A percentile compares a stretch with the other conserved stretches of the same genome.
Conservation (phyloP, 495 filamentous ascomycete species). For the Neurospora terricola region DNA sequence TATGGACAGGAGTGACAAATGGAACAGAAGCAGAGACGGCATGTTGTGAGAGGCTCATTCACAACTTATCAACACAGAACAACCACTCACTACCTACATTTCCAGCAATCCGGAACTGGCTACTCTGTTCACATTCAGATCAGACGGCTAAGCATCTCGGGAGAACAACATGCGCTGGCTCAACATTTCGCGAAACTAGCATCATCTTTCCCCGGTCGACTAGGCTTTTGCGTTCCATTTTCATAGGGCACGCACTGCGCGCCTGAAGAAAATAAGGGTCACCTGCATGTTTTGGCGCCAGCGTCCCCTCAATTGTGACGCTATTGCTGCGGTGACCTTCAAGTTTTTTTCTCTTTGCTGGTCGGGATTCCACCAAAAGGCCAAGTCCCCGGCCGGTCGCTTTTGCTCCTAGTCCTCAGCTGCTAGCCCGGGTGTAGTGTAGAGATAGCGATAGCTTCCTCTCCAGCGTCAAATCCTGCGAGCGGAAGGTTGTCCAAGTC, state of each 20-base stretch:
- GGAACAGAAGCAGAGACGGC: neutral
- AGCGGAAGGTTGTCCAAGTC: neutral
- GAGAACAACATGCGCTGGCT: neutral
- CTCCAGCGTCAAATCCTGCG: neutral
- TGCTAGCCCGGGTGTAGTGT: neutral
- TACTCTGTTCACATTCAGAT: neutral
- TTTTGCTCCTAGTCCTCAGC: neutral
- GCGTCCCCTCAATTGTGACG: neutral
- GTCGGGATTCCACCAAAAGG: neutral
- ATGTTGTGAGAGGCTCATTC: neutral
- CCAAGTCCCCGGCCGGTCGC: neutral
- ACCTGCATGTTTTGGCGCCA: neutral
- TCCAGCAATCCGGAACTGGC: neutral
- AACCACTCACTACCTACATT: neutral
- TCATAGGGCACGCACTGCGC: neutral
- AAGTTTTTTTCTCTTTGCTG: neutral
- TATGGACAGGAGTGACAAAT: neutral
- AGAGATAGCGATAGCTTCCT: neutral
- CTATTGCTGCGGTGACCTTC: neutral
- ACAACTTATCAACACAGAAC: neutral
- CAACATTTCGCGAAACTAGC: neutral
- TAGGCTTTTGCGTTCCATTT: neutral
- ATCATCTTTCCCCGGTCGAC: neutral
- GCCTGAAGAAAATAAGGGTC: neutral
- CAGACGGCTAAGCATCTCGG: neutral